These are phyloP conservation scores for Calonectria multiphialidica DNA, from an alignment of 2,329 filamentous ascomycete species.

Conservation along the genomic window DNA sequence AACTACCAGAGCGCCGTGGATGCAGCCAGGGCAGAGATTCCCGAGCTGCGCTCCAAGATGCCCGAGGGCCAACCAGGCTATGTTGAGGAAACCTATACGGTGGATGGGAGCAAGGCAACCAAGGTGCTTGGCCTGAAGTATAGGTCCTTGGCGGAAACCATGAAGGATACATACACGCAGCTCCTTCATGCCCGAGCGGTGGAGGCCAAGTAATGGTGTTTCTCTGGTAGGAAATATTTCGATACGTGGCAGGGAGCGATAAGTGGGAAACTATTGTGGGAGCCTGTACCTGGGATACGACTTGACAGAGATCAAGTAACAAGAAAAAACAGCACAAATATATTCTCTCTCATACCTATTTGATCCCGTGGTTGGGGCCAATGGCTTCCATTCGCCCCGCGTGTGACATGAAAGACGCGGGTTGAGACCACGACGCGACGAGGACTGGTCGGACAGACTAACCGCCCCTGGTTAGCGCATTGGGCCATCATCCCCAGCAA, in stretches of 20 bases:
- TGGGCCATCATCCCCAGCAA: too few species aligned
- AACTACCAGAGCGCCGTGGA: slow-evolving; percentile 68
- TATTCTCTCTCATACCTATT: too few species aligned
- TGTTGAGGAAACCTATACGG: slow-evolving; percentile 53
- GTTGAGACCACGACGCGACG: too few species aligned
- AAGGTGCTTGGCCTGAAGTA: slow-evolving; percentile 70
- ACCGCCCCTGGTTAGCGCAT: too few species aligned
- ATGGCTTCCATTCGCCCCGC: too few species aligned
- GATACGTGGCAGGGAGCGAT: too few species aligned
- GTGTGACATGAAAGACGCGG: too few species aligned
- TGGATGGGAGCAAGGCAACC: slow-evolving; percentile 53
- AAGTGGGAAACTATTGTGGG: neutral
- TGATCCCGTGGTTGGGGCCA: too few species aligned
- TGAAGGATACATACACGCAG: slow-evolving; percentile 25
- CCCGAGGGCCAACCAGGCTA: slow-evolving; percentile 31
- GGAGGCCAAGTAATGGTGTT: neutral
- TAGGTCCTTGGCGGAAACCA: slow-evolving; percentile 53
- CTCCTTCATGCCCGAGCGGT: neutral
- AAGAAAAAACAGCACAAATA: too few species aligned
- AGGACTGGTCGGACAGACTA: too few species aligned
- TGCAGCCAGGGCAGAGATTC: slow-evolving; percentile 67
- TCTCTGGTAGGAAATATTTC: neutral
- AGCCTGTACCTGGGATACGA: neutral
- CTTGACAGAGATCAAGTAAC: neutral
- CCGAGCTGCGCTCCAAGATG: slow-evolving; percentile 50